Evolutionary conservation across 108 stramenopile genomes (phyloP).

Genomic region (Nitzschia sp.): DNA sequence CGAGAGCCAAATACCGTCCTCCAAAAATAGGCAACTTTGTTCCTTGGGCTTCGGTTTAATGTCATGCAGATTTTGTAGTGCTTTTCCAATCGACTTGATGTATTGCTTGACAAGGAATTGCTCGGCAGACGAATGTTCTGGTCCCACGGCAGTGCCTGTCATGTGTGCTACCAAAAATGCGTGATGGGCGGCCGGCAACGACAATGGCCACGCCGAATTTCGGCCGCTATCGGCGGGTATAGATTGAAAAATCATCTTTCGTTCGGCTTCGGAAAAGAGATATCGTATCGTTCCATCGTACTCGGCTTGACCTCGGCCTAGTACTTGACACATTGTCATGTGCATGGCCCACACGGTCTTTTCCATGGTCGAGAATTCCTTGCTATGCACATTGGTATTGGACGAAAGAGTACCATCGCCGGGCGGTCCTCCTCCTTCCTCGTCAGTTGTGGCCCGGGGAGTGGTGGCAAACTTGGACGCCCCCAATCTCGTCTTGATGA

Average conservation of each 20-base stretch:
- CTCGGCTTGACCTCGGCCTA: slow-evolving; percentile 37
- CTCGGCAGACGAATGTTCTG: slow-evolving; percentile 20
- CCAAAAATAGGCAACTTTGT: slow-evolving; percentile 7
- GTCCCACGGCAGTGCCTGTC: slow-evolving; percentile 22
- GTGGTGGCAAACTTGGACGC: slow-evolving; percentile 1
- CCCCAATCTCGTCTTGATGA: slow-evolving; percentile 1
- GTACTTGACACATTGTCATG: slow-evolving; percentile 37
- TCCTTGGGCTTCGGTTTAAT: slow-evolving; percentile 32
- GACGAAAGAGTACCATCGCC: neutral
- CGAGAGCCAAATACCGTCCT: slow-evolving; percentile 37
- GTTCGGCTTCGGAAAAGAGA: slow-evolving; percentile 10
- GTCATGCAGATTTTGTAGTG: slow-evolving; percentile 13
- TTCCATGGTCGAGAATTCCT: slow-evolving; percentile 24
- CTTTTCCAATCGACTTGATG: slow-evolving; percentile 26
- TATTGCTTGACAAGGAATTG: slow-evolving; percentile 23
- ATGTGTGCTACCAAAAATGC: slow-evolving; percentile 58
- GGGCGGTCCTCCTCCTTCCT: neutral
- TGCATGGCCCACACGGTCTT: slow-evolving; percentile 36
- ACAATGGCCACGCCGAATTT: slow-evolving; percentile 27
- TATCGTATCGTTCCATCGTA: slow-evolving; percentile 11
- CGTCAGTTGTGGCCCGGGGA: neutral
- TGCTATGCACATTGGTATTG: neutral
- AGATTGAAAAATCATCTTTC: slow-evolving; percentile 31
- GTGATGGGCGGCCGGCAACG: slow-evolving; percentile 54
- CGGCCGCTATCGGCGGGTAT: neutral